phyloP scores from a whole-genome alignment of 148 eudicot species.

The Silene latifolia region DNA sequence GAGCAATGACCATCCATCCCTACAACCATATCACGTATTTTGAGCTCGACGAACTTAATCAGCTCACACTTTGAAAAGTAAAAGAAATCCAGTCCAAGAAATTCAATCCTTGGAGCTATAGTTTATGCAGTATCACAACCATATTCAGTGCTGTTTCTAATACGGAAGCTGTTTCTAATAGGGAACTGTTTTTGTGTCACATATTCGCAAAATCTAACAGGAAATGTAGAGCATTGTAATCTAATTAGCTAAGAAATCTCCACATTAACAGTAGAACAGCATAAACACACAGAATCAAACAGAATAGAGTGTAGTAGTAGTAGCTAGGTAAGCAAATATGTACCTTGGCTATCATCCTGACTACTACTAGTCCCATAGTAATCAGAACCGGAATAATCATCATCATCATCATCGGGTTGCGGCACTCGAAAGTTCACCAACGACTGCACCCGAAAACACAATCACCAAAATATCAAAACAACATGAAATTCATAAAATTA shows the following conservation, averaged over 20 bases:
- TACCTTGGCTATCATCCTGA: conserved; percentile 91
- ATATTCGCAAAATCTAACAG: neutral
- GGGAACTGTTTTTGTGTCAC: neutral
- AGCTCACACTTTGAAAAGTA: neutral
- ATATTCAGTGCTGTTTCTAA: no score
- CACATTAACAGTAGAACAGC: neutral
- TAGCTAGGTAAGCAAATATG: conserved; percentile 23
- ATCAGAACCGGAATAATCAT: conserved; percentile 36
- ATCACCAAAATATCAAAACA: conserved; percentile 4
- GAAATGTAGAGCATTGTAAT: neutral
- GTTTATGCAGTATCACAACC: no score
- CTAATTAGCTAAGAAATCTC: neutral
- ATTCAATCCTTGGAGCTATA: neutral
- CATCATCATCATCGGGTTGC: conserved; percentile 54
- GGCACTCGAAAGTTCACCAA: conserved; percentile 91
- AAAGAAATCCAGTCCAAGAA: neutral
- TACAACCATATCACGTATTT: neutral
- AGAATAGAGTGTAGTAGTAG: neutral
- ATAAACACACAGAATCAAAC: neutral
- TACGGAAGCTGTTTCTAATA: neutral
- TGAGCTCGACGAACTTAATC: neutral
- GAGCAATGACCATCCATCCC: neutral
- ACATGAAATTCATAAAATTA: neutral
- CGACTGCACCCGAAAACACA: conserved; percentile 44
- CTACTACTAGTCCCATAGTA: conserved; percentile 71